Base-by-base conservation (phyloP, 176 grass and related monocot genomes). In the Oryza rufipogon region DNA sequence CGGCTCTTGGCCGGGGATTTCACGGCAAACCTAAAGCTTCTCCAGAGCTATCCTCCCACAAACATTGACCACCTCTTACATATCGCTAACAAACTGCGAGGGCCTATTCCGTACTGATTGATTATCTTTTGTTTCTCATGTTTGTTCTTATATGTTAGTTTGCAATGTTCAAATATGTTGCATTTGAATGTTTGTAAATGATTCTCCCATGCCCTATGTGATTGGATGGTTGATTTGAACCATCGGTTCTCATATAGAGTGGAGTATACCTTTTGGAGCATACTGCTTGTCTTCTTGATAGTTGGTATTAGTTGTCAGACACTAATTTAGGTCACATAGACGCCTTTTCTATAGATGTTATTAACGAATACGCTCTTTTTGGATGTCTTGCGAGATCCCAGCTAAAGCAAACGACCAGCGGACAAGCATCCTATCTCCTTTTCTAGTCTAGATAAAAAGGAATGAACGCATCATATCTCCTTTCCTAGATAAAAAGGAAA, bases 1-100 rank as follows among this genome's bases (percentile, higher is more conserved):
- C 85, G 91, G 47, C 96, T 98, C 52, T 86, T 98, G 74, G 96
- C 96, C 46, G 96, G 96, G 1, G 96, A 98, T 85, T 98, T 98
- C 78, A 98, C 93, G 3, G 93, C 96, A n/a, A 98, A 95, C 85
- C 93, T 98, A 75, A 98, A 98, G 88, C 89, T 98, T 41, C 87
- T 99, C 64, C 96, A 99, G 80, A 99, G 87, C 82, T 99, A 96
- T 41, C 93, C 96, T 7, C 78, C 84, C 47, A 92, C 89, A 70
- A 99, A 99, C 83, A 80, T 96, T 13, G 89, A 88, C 70, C 96
- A 96, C 75, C 84, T 94, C 39, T 79, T 96, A 64, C 96, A 99
- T 71, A 87, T 99, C 49, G 91, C 96, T 86, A 99, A 96, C 81
- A 99, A 99, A 77, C 56, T 99, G 77, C 88, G 96, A 89, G 96